A percentile compares a stretch with the other conserved stretches of the same genome.
Evolutionary conservation across 1,284 basidiomycete genomes (phyloP).

Genomic region (Leccinum pachyderme): DNA sequence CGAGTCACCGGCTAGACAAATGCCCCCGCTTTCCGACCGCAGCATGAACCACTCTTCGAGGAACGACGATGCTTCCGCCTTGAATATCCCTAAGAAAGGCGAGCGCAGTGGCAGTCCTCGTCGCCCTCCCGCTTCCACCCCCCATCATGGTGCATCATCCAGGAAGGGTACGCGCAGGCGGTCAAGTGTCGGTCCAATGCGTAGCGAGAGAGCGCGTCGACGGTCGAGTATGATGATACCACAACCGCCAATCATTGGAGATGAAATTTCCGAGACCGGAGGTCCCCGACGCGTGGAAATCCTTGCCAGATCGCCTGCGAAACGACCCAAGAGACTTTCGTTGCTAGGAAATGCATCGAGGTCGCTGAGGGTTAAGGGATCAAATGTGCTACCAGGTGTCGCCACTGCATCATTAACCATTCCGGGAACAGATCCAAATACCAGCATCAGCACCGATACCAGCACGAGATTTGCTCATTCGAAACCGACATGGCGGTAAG

Average conservation of each 20-base stretch:
- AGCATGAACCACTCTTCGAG: constrained; percentile 50
- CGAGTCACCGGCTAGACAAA: constrained; percentile 35
- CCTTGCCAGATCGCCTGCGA: constrained; percentile 56
- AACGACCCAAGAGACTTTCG: constrained; percentile 62
- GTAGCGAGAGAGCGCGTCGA: constrained; percentile 65
- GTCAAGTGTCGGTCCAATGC: constrained; percentile 70
- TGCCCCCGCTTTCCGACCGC: constrained; percentile 55
- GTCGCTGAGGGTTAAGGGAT: constrained; percentile 29
- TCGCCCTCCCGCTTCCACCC: constrained; percentile 46
- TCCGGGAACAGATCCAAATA: constrained; percentile 29
- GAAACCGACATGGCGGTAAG: constrained; percentile 32
- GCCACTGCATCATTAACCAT: constrained; percentile 11
- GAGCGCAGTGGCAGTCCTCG: constrained; percentile 44
- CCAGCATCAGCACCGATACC: constrained; percentile 27
- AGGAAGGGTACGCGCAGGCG: constrained; percentile 51
- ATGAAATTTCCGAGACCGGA: constrained; percentile 30
- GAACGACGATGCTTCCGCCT: constrained; percentile 11
- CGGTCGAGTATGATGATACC: constrained; percentile 75
- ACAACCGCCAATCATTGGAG: constrained; percentile 42
- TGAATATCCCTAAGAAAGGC: constrained; percentile 38
- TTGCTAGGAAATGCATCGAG: constrained; percentile 39
- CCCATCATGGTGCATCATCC: constrained; percentile 39
- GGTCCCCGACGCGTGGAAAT: constrained; percentile 42
- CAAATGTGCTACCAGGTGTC: constrained; percentile 19
- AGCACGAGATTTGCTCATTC: constrained; percentile 19